Evolutionary conservation across 2,329 filamentous ascomycete genomes (phyloP).

Genomic region (Podosphaera fusca): DNA sequence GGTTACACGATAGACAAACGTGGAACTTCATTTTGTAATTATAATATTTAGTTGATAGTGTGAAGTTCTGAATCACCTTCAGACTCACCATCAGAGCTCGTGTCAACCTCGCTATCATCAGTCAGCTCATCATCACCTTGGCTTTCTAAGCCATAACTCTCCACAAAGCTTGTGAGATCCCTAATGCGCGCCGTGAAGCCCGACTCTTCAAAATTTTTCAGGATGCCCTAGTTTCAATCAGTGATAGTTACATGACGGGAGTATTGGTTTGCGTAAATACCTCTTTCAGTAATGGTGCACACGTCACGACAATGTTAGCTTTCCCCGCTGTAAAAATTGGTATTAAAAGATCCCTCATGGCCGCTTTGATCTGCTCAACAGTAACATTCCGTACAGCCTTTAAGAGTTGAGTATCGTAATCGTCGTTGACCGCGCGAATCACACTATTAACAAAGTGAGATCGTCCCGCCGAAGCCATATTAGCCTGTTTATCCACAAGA

Average conservation of each 20-base stretch:
- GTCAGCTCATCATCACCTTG: slow-evolving; percentile 19
- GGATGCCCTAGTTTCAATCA: slow-evolving; percentile 34
- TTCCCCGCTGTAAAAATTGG: slow-evolving; percentile 59
- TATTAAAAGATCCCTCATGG: slow-evolving; percentile 51
- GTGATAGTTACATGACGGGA: not conserved
- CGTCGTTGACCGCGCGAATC: slow-evolving; percentile 48
- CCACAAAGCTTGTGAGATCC: slow-evolving; percentile 58
- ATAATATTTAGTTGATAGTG: not conserved
- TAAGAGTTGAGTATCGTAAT: slow-evolving; percentile 58
- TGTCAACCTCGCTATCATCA: slow-evolving; percentile 11
- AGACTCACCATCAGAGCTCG: slow-evolving; percentile 7
- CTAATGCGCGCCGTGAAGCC: slow-evolving; percentile 62
- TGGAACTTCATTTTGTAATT: too few relatives aligned
- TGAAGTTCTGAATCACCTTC: slow-evolving; percentile 6
- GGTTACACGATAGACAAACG: too few relatives aligned
- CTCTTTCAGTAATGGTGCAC: slow-evolving; percentile 64
- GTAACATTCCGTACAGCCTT: slow-evolving; percentile 54
- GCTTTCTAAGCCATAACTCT: slow-evolving; percentile 56
- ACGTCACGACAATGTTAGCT: slow-evolving; percentile 73
- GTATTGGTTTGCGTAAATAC: slow-evolving; percentile 23
- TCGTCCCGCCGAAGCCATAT: slow-evolving; percentile 58
- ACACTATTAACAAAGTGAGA: slow-evolving; percentile 69
- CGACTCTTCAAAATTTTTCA: slow-evolving; percentile 46
- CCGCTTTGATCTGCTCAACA: slow-evolving; percentile 51
- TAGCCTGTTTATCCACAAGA: slow-evolving; percentile 74